Evolutionary conservation across 805 yeast species (phyloP).

Genomic region (Candida sphagnicola): DNA sequence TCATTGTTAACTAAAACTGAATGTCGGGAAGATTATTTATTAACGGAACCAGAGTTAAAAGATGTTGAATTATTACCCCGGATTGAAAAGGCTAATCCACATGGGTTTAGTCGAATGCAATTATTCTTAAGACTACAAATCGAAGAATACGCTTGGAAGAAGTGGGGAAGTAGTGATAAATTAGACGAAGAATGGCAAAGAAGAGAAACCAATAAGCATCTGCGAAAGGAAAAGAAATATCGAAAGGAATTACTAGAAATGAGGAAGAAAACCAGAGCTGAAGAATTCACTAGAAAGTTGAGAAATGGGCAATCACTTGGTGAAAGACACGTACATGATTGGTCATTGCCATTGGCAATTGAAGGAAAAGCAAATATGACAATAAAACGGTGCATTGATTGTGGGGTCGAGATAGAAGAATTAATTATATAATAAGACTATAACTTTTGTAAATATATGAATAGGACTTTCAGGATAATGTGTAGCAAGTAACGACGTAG

Average conservation of each 20-base stretch:
- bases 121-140: constrained; percentile 84
- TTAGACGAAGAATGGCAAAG: constrained; percentile 90
- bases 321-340: constrained; percentile 68
- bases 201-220: constrained; percentile 67
- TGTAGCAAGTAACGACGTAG: too few relatives aligned
- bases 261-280: constrained; percentile 90
- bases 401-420: constrained; percentile 86
- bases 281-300: constrained; percentile 70
- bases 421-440: constrained; percentile 46
- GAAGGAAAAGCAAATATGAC: constrained; percentile 26
- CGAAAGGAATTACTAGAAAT: constrained; percentile 76
- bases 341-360: constrained; percentile 55
- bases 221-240: constrained; percentile 74
- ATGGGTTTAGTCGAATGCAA: constrained; percentile 92
- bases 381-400: constrained; percentile 64
- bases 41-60: constrained; percentile 88
- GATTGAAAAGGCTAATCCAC: constrained; percentile 91
- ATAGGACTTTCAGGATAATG: too few relatives aligned
- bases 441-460: too few relatives aligned
- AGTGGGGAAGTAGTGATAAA: constrained; percentile 91
- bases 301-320: constrained; percentile 54
- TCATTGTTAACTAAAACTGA: constrained; percentile 92
- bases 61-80: constrained; percentile 68
- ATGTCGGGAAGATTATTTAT: constrained; percentile 83
- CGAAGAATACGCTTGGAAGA: constrained; percentile 87